Base-by-base conservation (phyloP, 805 yeast genomes). In the Yamadazyma insecticola region DNA sequence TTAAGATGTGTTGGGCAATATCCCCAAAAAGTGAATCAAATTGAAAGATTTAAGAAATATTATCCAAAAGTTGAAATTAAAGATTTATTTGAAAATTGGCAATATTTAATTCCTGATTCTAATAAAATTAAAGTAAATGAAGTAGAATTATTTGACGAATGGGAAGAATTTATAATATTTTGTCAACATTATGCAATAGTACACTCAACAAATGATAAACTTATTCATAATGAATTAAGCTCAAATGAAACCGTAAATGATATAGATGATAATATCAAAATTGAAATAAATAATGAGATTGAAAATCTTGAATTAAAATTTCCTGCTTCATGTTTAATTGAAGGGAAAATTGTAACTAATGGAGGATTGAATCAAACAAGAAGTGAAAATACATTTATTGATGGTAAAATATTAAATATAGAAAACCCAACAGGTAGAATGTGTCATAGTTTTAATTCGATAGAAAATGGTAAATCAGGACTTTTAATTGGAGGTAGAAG, bases 151-250 rank as follows among this genome's bases (percentile, higher is more conserved):
- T 85, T 84, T 53, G 95, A 85, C 51, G 95, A 85, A 55, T 73
- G 84, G 75, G 95, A 84, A 55, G 95, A 84, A 53, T 83, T 84
- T 40, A 68, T 78, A 17, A 48, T 81, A 10, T 84, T 81, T 47
- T 74, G 85, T 35, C 90, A 82, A 45, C 92, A 84, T 50, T 85
- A 84, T 47, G 61, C 78, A 22, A 63, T 81, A 23, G 61, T 79
- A 2, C 88, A 81, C 53, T 86, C 86, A 9, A 67, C 78, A 0
- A 75, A 72, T 42, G 43, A 44, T 11, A 26, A 29, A 6, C n/a
- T n/a, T n/a, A n/a, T n/a, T n/a, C 43, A 44, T 21, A 16, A 16
- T 3, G 23, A 16, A 6, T 13, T 20, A 6, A 34, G 28, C 26
- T 16, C 14, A 3, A 8, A 19, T 8, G 11, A 19, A 9, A 19